Percentiles rank a stretch among this genome's conserved stretches.
These are phyloP conservation scores for Geranium incanum DNA, from an alignment of 441 rosid species.

Conservation along the genomic window DNA sequence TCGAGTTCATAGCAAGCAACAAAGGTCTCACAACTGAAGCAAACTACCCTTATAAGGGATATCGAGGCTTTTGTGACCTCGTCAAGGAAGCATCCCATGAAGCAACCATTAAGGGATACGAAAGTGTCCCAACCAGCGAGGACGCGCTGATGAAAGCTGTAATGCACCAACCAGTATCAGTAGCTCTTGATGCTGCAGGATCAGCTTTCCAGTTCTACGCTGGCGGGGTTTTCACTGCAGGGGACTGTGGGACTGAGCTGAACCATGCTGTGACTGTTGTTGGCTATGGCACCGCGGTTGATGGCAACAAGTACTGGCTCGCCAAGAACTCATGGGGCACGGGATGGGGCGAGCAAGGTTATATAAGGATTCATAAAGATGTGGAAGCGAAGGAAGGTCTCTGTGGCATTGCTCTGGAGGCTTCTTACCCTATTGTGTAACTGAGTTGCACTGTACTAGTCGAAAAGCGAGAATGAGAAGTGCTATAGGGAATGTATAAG, in stretches of 20 bases:
- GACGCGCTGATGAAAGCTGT: slow-evolving; percentile 58
- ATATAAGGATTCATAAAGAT: slow-evolving; percentile 25
- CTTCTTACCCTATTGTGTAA: slow-evolving; percentile 20
- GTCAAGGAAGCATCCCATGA: slow-evolving; percentile 70
- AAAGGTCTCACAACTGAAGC: slow-evolving; percentile 21
- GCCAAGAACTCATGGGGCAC: slow-evolving; percentile 32
- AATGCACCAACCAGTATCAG: slow-evolving; percentile 64
- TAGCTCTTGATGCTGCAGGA: slow-evolving; percentile 83
- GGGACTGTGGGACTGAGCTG: slow-evolving; percentile 20
- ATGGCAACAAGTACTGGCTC: slow-evolving; percentile 28
- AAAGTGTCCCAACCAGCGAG: slow-evolving; percentile 61
- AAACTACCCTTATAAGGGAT: slow-evolving; percentile 25
- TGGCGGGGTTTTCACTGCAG: slow-evolving; percentile 18
- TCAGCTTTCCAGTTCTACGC: slow-evolving; percentile 61
- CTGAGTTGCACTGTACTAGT: too few relatives aligned
- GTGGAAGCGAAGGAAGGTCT: slow-evolving; percentile 22
- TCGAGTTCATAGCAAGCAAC: slow-evolving; percentile 22
- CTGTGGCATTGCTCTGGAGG: slow-evolving; percentile 27
- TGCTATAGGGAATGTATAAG: too few relatives aligned
- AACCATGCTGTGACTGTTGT: slow-evolving; percentile 20
- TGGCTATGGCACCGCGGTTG: slow-evolving; percentile 18
- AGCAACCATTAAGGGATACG: slow-evolving; percentile 56
- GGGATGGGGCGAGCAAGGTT: slow-evolving; percentile 26
- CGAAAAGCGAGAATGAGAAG: too few relatives aligned
- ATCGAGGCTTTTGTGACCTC: slow-evolving; percentile 17